Evolutionary conservation across 352 stramenopile genomes (phyloP).

Genomic region (Pythium angustatum): DNA sequence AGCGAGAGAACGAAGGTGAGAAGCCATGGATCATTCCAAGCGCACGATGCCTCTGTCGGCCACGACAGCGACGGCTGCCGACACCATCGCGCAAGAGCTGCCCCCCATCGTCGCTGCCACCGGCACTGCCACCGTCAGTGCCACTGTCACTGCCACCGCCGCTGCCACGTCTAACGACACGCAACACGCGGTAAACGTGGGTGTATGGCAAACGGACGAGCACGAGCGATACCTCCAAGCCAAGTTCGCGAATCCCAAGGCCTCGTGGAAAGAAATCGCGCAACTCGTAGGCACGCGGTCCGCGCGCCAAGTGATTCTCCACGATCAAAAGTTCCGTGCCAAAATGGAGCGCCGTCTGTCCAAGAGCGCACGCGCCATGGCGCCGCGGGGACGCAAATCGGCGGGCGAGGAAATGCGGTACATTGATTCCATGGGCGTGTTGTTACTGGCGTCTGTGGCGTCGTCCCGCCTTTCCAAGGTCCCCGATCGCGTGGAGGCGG

Average conservation of each 20-base stretch:
- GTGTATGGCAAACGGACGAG: slow-evolving; percentile 53
- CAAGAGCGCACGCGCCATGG: neutral
- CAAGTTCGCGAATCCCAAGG: slow-evolving; percentile 23
- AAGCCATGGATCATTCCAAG: too few species aligned
- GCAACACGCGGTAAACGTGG: slow-evolving; percentile 25
- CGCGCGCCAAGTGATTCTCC: slow-evolving; percentile 17
- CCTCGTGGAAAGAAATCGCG: slow-evolving; percentile 29
- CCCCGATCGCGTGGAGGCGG: neutral
- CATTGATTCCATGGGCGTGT: slow-evolving; percentile 19
- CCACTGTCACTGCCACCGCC: neutral
- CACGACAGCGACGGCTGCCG: neutral
- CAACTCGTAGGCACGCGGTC: slow-evolving; percentile 24
- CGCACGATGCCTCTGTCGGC: neutral
- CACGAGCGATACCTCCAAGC: slow-evolving; percentile 29
- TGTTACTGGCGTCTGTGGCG: slow-evolving; percentile 19
- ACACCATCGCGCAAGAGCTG: too few species aligned
- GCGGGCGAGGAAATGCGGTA: slow-evolving; percentile 1
- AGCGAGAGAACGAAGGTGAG: too few species aligned
- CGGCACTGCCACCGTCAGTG: neutral
- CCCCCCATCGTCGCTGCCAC: neutral
- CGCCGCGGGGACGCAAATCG: neutral
- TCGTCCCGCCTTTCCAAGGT: slow-evolving; percentile 2
- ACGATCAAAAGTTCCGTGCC: slow-evolving; percentile 32
- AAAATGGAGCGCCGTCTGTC: slow-evolving; percentile 23
- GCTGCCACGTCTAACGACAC: neutral